phyloP scores from a whole-genome alignment of 2,329 filamentous ascomycete genomes.

The Hypoxylon sp. region DNA sequence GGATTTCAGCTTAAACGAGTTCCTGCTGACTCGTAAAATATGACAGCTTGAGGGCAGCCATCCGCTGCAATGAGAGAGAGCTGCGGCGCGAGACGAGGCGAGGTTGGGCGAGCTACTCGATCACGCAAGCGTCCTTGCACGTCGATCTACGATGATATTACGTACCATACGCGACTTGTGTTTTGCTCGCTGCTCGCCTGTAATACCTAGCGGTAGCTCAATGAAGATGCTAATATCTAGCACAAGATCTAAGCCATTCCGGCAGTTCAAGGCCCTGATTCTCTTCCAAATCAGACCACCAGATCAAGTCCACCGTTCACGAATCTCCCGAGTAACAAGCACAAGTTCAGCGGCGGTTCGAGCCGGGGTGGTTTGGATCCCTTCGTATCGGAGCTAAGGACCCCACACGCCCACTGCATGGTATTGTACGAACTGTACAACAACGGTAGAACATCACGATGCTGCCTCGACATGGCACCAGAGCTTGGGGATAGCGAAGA shows the following conservation, averaged over 20 bases:
- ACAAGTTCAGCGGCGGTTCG: not conserved
- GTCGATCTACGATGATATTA: conserved; percentile 12
- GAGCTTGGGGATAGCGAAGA: no score
- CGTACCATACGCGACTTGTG: conserved; percentile 2
- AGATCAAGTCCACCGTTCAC: not conserved
- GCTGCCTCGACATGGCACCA: no score
- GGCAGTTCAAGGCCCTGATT: not conserved
- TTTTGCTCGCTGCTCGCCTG: no score
- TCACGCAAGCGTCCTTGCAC: conserved; percentile 34
- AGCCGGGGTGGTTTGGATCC: not conserved
- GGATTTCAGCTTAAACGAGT: no score
- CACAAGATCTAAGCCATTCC: not conserved
- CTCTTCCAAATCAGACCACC: not conserved
- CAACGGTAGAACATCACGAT: no score
- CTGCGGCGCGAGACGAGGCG: conserved; percentile 10
- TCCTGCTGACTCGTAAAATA: conserved; percentile 18
- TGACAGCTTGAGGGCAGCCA: conserved; percentile 11
- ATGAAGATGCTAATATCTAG: not conserved
- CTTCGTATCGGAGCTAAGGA: not conserved
- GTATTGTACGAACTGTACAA: not conserved
- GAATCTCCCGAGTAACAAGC: not conserved
- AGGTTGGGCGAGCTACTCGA: conserved; percentile 23
- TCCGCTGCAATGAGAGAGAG: conserved; percentile 1
- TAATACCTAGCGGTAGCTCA: not conserved
- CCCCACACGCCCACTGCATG: conserved; percentile 14